These are phyloP conservation scores for Epichloe sibirici DNA, from an alignment of 2,329 filamentous ascomycete genomes.

Conservation along the genomic window DNA sequence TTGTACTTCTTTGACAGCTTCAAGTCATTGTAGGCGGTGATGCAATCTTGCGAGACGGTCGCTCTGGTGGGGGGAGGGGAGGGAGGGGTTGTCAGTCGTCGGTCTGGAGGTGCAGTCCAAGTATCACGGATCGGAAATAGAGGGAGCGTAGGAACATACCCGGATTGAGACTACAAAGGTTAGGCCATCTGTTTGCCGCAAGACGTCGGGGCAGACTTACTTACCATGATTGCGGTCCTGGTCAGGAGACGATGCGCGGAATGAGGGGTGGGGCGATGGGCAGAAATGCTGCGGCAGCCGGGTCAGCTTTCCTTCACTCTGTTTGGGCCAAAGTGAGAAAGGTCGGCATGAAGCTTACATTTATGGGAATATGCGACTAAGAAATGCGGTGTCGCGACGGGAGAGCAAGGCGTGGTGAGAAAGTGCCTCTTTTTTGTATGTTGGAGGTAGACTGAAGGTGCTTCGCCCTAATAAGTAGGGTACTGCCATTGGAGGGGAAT, in stretches of 20 bases:
- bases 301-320: neutral
- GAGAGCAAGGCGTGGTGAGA: neutral
- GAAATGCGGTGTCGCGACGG: constrained; percentile 3
- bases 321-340: neutral
- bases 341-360: neutral
- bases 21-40: constrained; percentile 62
- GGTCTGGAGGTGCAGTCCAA: constrained; percentile 3
- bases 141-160: constrained; percentile 35
- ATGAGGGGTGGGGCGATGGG: constrained; percentile 16
- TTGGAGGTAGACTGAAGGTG: constrained; percentile 2
- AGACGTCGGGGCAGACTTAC: constrained; percentile 5
- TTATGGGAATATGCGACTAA: neutral
- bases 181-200: neutral
- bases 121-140: neutral
- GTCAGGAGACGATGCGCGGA: constrained; percentile 15
- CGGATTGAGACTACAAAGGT: constrained; percentile 49
- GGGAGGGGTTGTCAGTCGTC: constrained; percentile 7
- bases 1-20: constrained; percentile 74
- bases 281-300: neutral
- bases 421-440: constrained; percentile 8
- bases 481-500: constrained; percentile 8
- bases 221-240: constrained; percentile 29
- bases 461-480: neutral
- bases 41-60: constrained; percentile 60
- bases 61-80: constrained; percentile 38